Evolutionary conservation across 805 yeast species (phyloP).

Genomic region (Pichia eremophila): DNA sequence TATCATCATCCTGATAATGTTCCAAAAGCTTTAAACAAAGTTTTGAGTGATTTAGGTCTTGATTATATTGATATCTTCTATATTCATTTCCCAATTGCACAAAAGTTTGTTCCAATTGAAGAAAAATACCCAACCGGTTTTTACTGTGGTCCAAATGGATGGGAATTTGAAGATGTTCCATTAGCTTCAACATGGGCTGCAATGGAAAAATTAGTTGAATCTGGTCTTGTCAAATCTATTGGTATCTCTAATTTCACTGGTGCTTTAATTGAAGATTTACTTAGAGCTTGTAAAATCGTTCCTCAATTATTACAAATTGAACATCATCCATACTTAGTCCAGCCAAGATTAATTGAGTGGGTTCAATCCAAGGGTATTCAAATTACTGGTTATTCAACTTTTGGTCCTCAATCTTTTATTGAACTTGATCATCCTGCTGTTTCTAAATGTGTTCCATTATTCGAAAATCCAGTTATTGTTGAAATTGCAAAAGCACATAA

Average conservation of each 20-base stretch:
- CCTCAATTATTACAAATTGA: conserved; percentile 83
- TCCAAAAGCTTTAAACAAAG: conserved; percentile 50
- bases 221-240: conserved; percentile 53
- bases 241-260: conserved; percentile 81
- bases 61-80: conserved; percentile 78
- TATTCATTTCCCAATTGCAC: conserved; percentile 87
- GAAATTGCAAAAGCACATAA: conserved; percentile 45
- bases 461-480: conserved; percentile 44
- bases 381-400: conserved; percentile 73
- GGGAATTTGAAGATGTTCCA: conserved; percentile 56
- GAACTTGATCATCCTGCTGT: conserved; percentile 54
- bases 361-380: conserved; percentile 50
- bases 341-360: conserved; percentile 51
- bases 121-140: conserved; percentile 73
- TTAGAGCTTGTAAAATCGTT: conserved; percentile 56
- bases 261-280: conserved; percentile 55
- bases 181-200: conserved; percentile 69
- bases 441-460: conserved; percentile 40
- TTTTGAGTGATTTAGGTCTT: conserved; percentile 61
- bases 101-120: conserved; percentile 70
- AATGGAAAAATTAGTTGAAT: conserved; percentile 54
- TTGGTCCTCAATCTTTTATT: conserved; percentile 75
- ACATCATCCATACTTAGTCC: conserved; percentile 87
- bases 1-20: conserved; percentile 75
- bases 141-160: conserved; percentile 47